Evolutionary conservation across 345 rosid species (phyloP).

Genomic region (Raphanus sativus): DNA sequence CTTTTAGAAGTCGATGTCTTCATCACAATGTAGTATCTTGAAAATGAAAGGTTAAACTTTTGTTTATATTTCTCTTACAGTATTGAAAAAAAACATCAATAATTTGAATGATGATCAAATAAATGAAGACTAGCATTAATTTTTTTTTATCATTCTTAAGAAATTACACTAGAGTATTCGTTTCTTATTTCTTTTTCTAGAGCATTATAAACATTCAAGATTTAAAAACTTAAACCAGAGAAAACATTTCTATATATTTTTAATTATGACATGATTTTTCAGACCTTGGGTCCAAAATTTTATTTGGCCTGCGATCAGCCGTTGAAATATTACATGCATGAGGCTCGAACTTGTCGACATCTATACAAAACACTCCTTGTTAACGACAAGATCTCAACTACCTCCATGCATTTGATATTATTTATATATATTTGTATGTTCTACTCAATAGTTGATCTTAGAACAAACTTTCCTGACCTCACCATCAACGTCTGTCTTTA

Average conservation of each 20-base stretch:
- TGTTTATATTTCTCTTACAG: background rate
- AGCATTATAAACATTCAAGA: background rate
- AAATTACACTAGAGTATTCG: too few species aligned
- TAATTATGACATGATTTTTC: background rate
- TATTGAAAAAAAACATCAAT: background rate
- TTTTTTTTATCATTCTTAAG: too few species aligned
- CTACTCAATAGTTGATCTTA: conserved; percentile 44
- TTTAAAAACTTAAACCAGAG: background rate
- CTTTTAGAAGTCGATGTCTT: background rate
- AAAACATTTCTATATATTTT: background rate
- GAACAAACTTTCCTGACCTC: conserved; percentile 73
- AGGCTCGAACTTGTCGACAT: background rate
- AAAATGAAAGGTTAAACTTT: background rate
- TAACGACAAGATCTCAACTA: background rate
- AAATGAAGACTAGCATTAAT: too few species aligned
- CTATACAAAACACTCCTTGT: background rate
- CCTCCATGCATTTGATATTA: background rate
- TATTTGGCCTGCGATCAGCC: background rate
- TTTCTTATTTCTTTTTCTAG: too few species aligned
- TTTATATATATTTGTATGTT: background rate
- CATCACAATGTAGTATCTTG: background rate
- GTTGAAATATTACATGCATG: background rate
- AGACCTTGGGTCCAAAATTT: background rate
- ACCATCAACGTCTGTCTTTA: conserved; percentile 61
- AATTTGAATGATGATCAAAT: too few species aligned